phyloP scores from a whole-genome alignment of 352 stramenopile genomes.

The Pythium aristosporum region DNA sequence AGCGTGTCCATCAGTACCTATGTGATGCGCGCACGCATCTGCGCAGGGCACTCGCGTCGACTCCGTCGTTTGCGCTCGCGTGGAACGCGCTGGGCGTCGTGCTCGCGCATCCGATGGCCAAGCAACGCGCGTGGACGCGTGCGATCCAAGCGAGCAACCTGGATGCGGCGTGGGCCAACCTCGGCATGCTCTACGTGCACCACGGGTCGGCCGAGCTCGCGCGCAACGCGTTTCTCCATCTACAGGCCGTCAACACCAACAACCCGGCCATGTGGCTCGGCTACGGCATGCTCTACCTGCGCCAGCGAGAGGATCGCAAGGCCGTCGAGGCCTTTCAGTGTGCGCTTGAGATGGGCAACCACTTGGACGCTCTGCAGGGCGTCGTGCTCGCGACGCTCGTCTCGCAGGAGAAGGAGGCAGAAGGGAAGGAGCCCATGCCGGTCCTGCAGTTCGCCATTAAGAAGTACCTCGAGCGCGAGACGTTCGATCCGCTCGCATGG shows the following conservation, averaged over 20 bases:
- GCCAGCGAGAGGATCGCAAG: conserved; percentile 47
- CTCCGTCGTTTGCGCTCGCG: conserved; percentile 48
- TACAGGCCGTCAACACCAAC: conserved; percentile 79
- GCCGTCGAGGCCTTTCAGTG: conserved; percentile 75
- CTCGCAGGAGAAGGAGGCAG: conserved; percentile 27
- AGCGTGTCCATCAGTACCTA: conserved; percentile 37
- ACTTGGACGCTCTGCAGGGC: conserved; percentile 73
- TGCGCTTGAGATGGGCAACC: conserved; percentile 65
- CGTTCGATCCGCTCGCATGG: conserved; percentile 54
- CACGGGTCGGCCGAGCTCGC: conserved; percentile 46
- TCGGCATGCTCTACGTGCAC: conserved; percentile 80
- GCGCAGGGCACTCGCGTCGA: conserved; percentile 29
- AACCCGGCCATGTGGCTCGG: conserved; percentile 88
- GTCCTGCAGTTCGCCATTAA: conserved; percentile 56
- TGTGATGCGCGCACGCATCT: conserved; percentile 31
- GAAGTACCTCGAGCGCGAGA: conserved; percentile 81
- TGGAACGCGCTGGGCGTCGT: conserved; percentile 83
- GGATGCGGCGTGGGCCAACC: conserved; percentile 79
- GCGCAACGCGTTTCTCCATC: conserved; percentile 75
- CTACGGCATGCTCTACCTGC: conserved; percentile 73
- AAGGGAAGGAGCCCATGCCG: conserved; percentile 15
- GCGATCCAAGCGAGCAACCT: conserved; percentile 56
- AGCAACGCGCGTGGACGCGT: conserved; percentile 81
- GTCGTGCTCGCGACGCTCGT: conserved; percentile 38
- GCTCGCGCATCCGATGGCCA: conserved; percentile 56